Conservation (phyloP, 1,284 basidiomycete genomes). For the Puccinia coronata region DNA sequence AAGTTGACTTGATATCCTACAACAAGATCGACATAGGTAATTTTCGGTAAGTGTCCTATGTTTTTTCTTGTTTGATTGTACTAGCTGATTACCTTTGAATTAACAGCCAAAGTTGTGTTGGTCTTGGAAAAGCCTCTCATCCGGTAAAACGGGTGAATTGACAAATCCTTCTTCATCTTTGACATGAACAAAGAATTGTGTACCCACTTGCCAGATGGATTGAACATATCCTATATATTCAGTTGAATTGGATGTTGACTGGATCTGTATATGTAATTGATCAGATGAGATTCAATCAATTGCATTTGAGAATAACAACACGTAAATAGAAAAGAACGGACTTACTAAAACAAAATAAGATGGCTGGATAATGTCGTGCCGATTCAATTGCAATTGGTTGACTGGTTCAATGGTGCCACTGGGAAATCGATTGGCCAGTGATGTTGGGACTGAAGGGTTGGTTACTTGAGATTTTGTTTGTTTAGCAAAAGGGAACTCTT, state of each 20-base stretch:
- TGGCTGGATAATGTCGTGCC: not conserved
- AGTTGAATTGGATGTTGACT: not conserved
- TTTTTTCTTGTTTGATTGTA: too few species aligned
- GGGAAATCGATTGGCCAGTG: not conserved
- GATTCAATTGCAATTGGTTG: not conserved
- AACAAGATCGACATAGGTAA: too few species aligned
- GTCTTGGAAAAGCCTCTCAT: not conserved
- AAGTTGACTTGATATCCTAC: conserved; percentile 2
- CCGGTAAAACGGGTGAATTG: not conserved
- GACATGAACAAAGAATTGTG: not conserved
- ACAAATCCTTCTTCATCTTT: not conserved
- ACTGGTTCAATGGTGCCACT: not conserved
- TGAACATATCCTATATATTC: not conserved
- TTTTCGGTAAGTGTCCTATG: not conserved
- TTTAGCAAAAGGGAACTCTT: not conserved
- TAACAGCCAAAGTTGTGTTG: not conserved
- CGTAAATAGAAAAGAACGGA: not conserved
- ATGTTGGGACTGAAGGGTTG: not conserved
- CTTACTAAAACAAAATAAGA: not conserved
- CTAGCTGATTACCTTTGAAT: not conserved
- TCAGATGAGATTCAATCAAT: too few species aligned
- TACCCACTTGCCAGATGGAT: not conserved
- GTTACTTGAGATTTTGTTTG: not conserved
- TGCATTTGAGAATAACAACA: not conserved
- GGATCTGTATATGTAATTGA: not conserved